These are phyloP conservation scores for Leccinellum luteum DNA, from an alignment of 768 basidiomycete genomes.

Conservation along the genomic window DNA sequence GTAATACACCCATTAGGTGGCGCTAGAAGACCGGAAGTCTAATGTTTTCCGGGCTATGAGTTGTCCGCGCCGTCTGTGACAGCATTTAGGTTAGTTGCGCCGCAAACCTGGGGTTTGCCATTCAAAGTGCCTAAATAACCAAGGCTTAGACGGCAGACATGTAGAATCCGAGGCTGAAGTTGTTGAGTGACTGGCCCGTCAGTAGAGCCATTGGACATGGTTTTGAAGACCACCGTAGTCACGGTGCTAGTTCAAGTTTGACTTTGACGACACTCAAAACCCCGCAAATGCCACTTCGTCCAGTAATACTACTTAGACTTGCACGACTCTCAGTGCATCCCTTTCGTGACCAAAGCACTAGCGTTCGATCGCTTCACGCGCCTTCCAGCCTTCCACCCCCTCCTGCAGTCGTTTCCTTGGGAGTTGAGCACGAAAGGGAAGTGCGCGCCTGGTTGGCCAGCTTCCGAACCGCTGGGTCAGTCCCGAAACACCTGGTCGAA, in stretches of 20 bases:
- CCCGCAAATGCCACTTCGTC: not conserved
- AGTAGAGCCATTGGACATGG: not conserved
- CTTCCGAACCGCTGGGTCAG: conserved; percentile 41
- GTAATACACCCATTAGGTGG: not conserved
- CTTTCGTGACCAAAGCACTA: not conserved
- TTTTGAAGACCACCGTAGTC: not conserved
- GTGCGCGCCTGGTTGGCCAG: conserved; percentile 55
- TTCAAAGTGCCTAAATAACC: not conserved
- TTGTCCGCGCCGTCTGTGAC: no score
- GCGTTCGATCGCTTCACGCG: conserved; percentile 14
- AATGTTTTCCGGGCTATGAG: not conserved
- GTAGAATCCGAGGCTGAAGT: not conserved
- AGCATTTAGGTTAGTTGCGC: not conserved
- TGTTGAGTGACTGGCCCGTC: not conserved
- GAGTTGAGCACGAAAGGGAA: conserved; percentile 40
- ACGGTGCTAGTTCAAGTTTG: not conserved
- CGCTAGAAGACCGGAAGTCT: not conserved
- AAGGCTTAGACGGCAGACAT: not conserved
- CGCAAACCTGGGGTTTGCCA: not conserved
- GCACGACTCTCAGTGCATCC: not conserved
- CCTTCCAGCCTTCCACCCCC: conserved; percentile 43
- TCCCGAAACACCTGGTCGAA: conserved; percentile 56
- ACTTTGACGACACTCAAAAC: no score
- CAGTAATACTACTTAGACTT: not conserved
- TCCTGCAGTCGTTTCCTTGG: conserved; percentile 37